Evolutionary conservation across 2,329 filamentous ascomycete species (phyloP), one percentile per base, ranked within the genome.

Genomic region (Trichoderma harzianum): DNA sequence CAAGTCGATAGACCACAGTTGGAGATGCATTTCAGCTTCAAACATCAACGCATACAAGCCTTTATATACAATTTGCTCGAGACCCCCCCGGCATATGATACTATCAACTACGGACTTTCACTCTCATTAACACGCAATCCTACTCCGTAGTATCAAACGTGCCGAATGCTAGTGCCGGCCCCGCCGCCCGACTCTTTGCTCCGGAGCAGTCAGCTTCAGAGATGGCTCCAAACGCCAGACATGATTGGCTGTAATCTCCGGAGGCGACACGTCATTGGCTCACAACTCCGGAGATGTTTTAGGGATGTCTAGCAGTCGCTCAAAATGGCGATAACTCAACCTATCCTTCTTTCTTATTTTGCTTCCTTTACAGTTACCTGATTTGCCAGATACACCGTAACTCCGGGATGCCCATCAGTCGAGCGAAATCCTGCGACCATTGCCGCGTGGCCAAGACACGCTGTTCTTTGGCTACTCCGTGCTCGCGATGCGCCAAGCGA

Each of bases 231-330:
- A 28, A 16, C 39, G 24, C 32, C 51, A 28, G 7, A 28, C 57
- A 21, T 68, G 65, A 68, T 68, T 68, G 65, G 65, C 32, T 32
- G 32, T 32, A 39, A 60, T 58, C 65, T 68, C 65, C 65, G 65
- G 51, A n/a, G 30, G 55, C 21, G 24, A 36, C 32, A 43, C n/a
- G 18, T 32, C 14, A 68, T 68, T 68, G 66, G 66, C 47, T 21
- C 26, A 21, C 66, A 60, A 69, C 47, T 69, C 66, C 66, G 55
- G 55, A 18, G 14, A 47, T 39, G 51, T 36, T 32, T 36, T 21
- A 47, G 34, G 34, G 43, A 60, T 53, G 47, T 43, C 53, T 47
- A 53, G 47, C 16, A 8, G 24, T 10, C 24, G 28, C 24, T 12
- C 28, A 30, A 69, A 69, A 47, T 26, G 34, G 39, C 11, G 55